These are phyloP conservation scores for Diaporthe velutina DNA, from an alignment of 2,329 filamentous ascomycete species.

Conservation along the genomic window DNA sequence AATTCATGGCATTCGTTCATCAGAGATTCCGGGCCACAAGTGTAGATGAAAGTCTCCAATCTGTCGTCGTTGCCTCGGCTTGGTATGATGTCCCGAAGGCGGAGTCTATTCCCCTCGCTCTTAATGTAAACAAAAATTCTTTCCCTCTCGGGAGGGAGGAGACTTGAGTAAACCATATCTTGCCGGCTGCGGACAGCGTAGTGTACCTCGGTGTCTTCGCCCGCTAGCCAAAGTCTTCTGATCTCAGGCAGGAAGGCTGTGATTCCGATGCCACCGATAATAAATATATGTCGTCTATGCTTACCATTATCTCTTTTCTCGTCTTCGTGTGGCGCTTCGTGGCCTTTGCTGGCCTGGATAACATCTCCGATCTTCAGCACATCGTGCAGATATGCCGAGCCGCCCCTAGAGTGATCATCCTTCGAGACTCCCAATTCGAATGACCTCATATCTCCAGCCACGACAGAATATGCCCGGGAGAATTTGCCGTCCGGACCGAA, in stretches of 20 bases:
- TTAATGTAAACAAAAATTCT: not conserved
- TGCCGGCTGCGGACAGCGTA: not conserved
- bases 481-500: not conserved
- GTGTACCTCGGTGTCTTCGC: not conserved
- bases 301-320: not conserved
- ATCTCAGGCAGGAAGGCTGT: slow-evolving; percentile 1
- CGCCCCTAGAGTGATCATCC: slow-evolving; percentile 1
- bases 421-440: not conserved
- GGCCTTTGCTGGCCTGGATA: not conserved
- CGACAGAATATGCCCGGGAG: not conserved
- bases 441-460: not conserved
- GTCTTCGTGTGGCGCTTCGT: not conserved
- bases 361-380: not conserved
- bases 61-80: not conserved
- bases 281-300: not conserved
- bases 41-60: not conserved
- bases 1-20: not conserved
- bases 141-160: not conserved
- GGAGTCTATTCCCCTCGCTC: not conserved
- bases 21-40: not conserved
- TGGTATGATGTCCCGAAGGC: not conserved
- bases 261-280: not conserved
- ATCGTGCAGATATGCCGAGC: not conserved
- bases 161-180: not conserved
- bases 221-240: not conserved